Conservation (phyloP, 495 filamentous ascomycete genomes). For the Neurospora cerealis region DNA sequence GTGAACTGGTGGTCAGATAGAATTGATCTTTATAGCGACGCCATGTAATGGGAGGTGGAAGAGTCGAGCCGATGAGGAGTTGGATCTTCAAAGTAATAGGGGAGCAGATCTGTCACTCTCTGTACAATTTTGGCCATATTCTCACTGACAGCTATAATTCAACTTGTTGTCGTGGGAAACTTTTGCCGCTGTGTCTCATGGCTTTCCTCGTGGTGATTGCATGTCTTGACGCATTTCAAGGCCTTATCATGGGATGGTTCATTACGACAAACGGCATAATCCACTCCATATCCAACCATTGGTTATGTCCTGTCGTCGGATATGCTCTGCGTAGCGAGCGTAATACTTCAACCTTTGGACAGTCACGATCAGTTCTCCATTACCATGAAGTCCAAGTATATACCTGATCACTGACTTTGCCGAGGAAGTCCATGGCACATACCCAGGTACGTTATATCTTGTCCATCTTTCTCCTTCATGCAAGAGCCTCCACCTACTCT, state of each 20-base stretch:
- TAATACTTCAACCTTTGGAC: background rate
- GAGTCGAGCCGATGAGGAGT: slow-evolving; percentile 6
- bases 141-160: background rate
- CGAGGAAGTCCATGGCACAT: background rate
- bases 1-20: slow-evolving; percentile 14
- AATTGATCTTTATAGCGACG: slow-evolving; percentile 9
- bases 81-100: slow-evolving; percentile 18
- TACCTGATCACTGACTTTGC: background rate
- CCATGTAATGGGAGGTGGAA: slow-evolving; percentile 12
- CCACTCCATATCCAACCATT: rapidly evolving
- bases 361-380: background rate
- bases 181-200: background rate
- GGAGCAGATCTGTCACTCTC: slow-evolving; percentile 17
- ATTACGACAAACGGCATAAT: background rate
- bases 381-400: background rate
- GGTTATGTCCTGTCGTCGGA: background rate
- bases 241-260: background rate
- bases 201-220: background rate
- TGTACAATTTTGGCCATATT: slow-evolving; percentile 12
- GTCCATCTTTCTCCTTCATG: background rate
- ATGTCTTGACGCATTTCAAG: background rate
- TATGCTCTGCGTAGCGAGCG: background rate
- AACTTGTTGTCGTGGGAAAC: background rate
- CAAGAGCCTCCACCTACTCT: background rate
- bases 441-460: background rate